Base-by-base conservation (phyloP, 2,329 filamentous ascomycete genomes). In the Nemania sp. region DNA sequence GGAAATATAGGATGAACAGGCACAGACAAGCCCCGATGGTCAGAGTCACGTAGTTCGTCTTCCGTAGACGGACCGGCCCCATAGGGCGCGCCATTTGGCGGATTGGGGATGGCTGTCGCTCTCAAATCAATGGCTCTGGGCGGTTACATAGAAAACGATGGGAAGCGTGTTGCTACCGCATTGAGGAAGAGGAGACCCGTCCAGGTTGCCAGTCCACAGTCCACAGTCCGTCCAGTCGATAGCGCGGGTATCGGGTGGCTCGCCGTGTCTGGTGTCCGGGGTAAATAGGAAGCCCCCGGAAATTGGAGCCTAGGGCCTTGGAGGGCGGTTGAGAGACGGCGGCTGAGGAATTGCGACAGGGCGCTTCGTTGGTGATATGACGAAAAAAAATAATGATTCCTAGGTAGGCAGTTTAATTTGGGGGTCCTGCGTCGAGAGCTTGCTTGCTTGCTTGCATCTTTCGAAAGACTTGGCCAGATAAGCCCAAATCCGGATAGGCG, bases 41-140 rank as follows among this genome's bases (percentile, higher is more conserved):
- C 61, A 79, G 66, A 11, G 77, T 79, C 62, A 79, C 52, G 51
- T 78, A 78, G 63, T 79, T 79, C 55, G 77, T 79, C 76, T 73
- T 78, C 70, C 76, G 74, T 60, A 79, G 74, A 68, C 77, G 77
- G 69, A 79, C 77, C 54, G 77, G 76, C 77, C 77, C 77, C 74
- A 79, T 66, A 60, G 77, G 76, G 75, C 77, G 77, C 75, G 77
- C 77, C 77, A 79, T 79, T 64, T 63, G 68, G 70, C 71, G 71
- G 67, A 52, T 70, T 67, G 62, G n/a, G n/a, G 11, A 51, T 69
- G 70, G 49, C 60, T 57, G 52, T 59, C 47, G 60, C 35, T 72
- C 69, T 68, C 64, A 58, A 58, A 51, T 59, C 66, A 64, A 54
- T 32, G 49, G 38, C 52, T 26, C n/a, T 49, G 41, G n/a, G 45